These are phyloP conservation scores for Cryptococcus neoformans DNA, from an alignment of 1,284 basidiomycete species.

Conservation along the genomic window DNA sequence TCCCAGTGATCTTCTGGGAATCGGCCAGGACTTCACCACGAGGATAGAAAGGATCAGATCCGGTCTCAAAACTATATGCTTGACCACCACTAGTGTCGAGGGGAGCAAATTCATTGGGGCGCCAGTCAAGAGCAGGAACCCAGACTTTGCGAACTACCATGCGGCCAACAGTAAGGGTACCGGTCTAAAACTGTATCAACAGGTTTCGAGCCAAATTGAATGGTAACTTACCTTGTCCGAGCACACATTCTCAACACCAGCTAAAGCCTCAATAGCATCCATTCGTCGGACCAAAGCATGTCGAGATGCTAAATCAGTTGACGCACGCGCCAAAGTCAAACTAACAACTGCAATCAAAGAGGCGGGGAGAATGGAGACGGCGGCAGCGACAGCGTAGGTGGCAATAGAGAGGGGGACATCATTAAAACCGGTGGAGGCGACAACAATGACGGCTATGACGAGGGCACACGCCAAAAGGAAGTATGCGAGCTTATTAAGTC, in stretches of 20 bases:
- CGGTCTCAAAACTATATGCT: constrained; percentile 48
- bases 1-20: constrained; percentile 8
- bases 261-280: constrained; percentile 59
- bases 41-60: constrained; percentile 51
- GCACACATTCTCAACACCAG: constrained; percentile 61
- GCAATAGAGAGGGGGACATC: constrained; percentile 50
- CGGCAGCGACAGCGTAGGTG: constrained; percentile 54
- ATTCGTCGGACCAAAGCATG: constrained; percentile 54
- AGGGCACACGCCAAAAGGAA: constrained; percentile 59
- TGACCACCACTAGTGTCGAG: constrained; percentile 38
- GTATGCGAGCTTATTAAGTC: constrained; percentile 59
- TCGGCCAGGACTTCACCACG: constrained; percentile 41
- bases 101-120: constrained; percentile 26
- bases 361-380: constrained; percentile 57
- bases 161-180: constrained; percentile 59
- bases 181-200: constrained; percentile 46
- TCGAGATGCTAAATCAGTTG: constrained; percentile 49
- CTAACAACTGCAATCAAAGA: constrained; percentile 52
- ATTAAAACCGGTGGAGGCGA: constrained; percentile 56
- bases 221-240: constrained; percentile 53
- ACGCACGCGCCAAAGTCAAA: constrained; percentile 49
- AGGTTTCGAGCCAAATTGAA: too few relatives aligned
- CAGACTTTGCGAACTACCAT: constrained; percentile 60
- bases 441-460: constrained; percentile 59
- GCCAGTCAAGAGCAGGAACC: constrained; percentile 49